phyloP scores from a whole-genome alignment of 2,329 filamentous ascomycete species.

The Epichloe brachyelytri region DNA sequence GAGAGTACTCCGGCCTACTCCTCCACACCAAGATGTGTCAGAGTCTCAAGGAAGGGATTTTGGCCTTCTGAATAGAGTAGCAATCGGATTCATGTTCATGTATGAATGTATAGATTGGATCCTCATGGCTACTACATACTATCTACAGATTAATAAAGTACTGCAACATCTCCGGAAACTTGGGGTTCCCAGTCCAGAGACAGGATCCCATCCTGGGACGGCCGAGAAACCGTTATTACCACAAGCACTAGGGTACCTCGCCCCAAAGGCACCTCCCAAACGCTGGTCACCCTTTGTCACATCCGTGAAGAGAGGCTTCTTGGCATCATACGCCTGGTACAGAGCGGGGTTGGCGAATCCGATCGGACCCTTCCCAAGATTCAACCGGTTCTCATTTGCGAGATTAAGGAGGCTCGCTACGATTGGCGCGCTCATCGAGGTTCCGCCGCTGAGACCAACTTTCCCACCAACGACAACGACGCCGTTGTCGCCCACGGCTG shows the following conservation, averaged over 20 bases:
- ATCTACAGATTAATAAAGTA: conserved; percentile 22
- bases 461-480: conserved; percentile 29
- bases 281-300: conserved; percentile 9
- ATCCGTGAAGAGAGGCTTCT: conserved; percentile 9
- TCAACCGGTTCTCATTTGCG: conserved; percentile 18
- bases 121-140: too few relatives aligned
- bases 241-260: conserved; percentile 7
- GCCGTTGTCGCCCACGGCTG: conserved; percentile 30
- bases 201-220: conserved; percentile 10
- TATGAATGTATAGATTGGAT: too few relatives aligned
- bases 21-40: too few relatives aligned
- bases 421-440: conserved; percentile 26
- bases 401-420: conserved; percentile 22
- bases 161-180: conserved; percentile 20
- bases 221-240: conserved; percentile 11
- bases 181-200: conserved; percentile 10
- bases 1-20: too few relatives aligned
- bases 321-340: conserved; percentile 9
- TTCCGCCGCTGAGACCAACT: conserved; percentile 33
- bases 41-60: too few relatives aligned
- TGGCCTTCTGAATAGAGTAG: too few relatives aligned
- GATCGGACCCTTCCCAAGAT: conserved; percentile 15
- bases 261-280: conserved; percentile 6
- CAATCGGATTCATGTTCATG: too few relatives aligned
- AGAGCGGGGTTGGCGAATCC: conserved; percentile 23